Conservation (phyloP, 805 yeast species). For the Debaryomyces tyrocola region DNA sequence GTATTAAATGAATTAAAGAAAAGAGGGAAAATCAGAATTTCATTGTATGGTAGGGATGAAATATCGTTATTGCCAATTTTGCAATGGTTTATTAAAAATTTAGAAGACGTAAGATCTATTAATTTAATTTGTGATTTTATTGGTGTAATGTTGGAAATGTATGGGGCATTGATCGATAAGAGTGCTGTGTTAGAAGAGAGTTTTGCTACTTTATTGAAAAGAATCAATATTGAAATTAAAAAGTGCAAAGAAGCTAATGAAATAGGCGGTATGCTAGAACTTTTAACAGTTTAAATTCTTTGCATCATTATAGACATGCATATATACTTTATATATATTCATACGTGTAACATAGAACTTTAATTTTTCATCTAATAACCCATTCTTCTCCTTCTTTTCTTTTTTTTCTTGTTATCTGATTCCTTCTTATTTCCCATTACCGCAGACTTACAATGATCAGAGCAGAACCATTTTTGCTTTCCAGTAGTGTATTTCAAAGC, state of each 20-base stretch:
- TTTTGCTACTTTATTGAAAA: constrained; percentile 57
- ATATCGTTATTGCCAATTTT: constrained; percentile 80
- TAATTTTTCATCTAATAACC: constrained; percentile 10
- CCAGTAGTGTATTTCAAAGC: constrained; percentile 36
- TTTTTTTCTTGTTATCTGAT: constrained; percentile 7
- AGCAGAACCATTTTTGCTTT: constrained; percentile 41
- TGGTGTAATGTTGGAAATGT: constrained; percentile 69
- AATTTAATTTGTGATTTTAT: constrained; percentile 66
- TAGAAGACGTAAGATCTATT: constrained; percentile 77
- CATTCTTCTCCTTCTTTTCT: constrained; percentile 12
- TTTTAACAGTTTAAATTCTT: constrained; percentile 54
- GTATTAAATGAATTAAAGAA: constrained; percentile 83
- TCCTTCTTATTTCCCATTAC: constrained; percentile 10
- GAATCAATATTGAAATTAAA: constrained; percentile 65
- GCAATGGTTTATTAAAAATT: constrained; percentile 74
- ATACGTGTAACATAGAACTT: background rate
- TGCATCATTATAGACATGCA: constrained; percentile 6
- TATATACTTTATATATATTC: constrained; percentile 5
- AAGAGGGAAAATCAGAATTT: constrained; percentile 84
- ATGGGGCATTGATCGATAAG: constrained; percentile 68
- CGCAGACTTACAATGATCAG: constrained; percentile 27
- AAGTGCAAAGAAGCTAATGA: constrained; percentile 85
- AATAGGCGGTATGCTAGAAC: constrained; percentile 90
- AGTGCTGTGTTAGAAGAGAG: constrained; percentile 79
- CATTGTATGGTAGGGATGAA: constrained; percentile 82